Evolutionary conservation across 441 rosid genomes (phyloP).

Genomic region (Populus trichocarpa): DNA sequence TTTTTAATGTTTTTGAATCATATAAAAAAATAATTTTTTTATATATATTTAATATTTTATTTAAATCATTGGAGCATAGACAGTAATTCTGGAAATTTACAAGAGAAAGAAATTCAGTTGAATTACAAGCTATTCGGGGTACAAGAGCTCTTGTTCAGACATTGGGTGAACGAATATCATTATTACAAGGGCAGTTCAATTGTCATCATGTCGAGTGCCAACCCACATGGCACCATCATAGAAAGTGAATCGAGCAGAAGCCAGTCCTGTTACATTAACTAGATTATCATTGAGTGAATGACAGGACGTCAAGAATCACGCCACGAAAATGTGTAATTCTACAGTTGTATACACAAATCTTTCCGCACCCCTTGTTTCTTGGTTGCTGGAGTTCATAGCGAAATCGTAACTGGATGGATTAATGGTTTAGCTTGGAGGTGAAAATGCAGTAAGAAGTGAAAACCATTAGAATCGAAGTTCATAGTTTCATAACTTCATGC

Average conservation of each 20-base stretch:
- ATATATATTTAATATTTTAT: no score
- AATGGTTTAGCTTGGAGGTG: background rate
- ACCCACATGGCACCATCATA: background rate
- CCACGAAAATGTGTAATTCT: background rate
- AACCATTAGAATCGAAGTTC: background rate
- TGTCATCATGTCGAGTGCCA: background rate
- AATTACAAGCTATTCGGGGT: background rate
- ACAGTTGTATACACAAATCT: background rate
- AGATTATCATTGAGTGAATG: background rate
- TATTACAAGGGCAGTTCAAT: background rate
- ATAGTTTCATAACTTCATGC: background rate
- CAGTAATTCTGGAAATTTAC: background rate
- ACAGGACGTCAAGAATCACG: background rate
- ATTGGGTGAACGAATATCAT: background rate
- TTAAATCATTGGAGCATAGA: background rate
- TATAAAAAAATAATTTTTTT: no score
- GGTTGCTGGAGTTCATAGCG: background rate
- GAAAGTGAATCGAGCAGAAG: background rate
- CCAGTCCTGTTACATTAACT: background rate
- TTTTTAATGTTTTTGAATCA: no score
- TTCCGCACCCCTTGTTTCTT: background rate
- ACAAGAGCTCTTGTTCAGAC: no score
- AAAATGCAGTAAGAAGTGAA: background rate
- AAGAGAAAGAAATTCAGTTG: background rate
- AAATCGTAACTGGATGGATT: background rate